Evolutionary conservation across 257 asterid species (phyloP).

Genomic region (Handroanthus guayacan): DNA sequence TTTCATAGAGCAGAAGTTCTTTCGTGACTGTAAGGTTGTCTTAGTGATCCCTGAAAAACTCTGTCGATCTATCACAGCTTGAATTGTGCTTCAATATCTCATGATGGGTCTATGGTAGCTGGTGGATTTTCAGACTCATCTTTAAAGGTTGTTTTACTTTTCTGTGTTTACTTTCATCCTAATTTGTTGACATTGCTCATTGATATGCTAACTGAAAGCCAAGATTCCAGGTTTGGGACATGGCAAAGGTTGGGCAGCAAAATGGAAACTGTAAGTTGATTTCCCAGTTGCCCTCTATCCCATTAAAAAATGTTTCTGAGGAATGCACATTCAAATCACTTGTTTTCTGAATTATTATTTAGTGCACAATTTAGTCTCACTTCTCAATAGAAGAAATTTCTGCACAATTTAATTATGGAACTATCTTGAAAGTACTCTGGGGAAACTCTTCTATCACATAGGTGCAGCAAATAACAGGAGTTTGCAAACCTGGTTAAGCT

Average conservation of each 20-base stretch:
- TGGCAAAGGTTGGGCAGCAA: constrained; percentile 96
- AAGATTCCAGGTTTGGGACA: constrained; percentile 90
- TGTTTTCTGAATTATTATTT: not conserved
- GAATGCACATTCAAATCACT: not conserved
- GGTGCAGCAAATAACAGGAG: not conserved
- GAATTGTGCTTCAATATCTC: constrained; percentile 92
- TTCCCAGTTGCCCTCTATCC: constrained; percentile 3
- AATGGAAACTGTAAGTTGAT: constrained; percentile 62
- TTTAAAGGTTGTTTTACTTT: constrained; percentile 65
- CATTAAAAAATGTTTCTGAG: not conserved
- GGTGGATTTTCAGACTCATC: constrained; percentile 99
- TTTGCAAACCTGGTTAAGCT: not conserved
- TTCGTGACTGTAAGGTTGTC: not conserved
- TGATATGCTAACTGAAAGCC: constrained; percentile 38
- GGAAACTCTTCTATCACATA: not conserved
- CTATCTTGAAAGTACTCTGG: not conserved
- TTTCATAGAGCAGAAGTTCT: constrained; percentile 13
- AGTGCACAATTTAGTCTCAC: not conserved
- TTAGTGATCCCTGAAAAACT: constrained; percentile 34
- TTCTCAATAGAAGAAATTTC: constrained; percentile 3
- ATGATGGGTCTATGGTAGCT: constrained; percentile 93
- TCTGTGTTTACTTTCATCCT: constrained; percentile 22
- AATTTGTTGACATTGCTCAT: constrained; percentile 26
- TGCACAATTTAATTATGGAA: not conserved
- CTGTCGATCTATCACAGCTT: constrained; percentile 50